A percentile compares a stretch with the other conserved stretches of the same genome.
Evolutionary conservation across 169 alveolate genomes (phyloP).

Genomic region (Blepharisma undulans): DNA sequence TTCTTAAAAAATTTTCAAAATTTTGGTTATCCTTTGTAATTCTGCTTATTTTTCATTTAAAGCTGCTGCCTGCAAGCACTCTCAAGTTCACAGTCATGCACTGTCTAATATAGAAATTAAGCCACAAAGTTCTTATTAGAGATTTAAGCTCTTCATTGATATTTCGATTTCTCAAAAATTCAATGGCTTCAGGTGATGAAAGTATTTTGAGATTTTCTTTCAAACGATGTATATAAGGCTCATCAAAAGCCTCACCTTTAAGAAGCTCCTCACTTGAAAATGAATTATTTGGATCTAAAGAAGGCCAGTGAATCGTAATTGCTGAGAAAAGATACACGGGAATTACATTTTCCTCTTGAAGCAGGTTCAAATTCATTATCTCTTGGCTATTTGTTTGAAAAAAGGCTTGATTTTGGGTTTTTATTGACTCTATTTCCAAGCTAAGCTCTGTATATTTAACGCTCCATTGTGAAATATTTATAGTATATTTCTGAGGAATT

Average conservation of each 20-base stretch:
- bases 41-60: neutral
- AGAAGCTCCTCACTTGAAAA: neutral
- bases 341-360: neutral
- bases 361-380: neutral
- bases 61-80: neutral
- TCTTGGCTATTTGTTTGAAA: too few relatives aligned
- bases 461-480: neutral
- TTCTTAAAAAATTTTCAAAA: neutral
- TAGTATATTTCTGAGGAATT: neutral
- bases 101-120: neutral
- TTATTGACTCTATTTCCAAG: neutral
- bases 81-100: too few relatives aligned
- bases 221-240: neutral
- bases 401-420: neutral
- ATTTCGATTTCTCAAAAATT: neutral
- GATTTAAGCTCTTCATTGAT: neutral
- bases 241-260: neutral
- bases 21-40: too few relatives aligned
- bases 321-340: neutral
- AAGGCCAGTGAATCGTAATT: neutral
- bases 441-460: neutral
- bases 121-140: neutral
- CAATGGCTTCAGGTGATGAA: neutral
- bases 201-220: neutral
- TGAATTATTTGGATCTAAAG: neutral